Evolutionary conservation across 495 filamentous ascomycete species (phyloP), one percentile per base, ranked within the genome.

Genomic region (Neurospora sublineolata): DNA sequence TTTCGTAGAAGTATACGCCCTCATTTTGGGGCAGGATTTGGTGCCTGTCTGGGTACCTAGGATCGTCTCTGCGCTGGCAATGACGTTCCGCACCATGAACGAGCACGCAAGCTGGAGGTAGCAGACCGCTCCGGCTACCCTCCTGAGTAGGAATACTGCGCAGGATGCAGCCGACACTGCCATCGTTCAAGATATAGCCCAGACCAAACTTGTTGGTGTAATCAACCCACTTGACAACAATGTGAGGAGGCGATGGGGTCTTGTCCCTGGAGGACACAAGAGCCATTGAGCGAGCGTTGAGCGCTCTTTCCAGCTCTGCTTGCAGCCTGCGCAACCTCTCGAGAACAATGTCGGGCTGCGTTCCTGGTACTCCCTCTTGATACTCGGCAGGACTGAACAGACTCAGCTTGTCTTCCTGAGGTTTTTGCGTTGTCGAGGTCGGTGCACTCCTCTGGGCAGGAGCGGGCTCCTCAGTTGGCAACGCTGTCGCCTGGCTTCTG

Each of bases 201-300:
- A 94, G 85, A 1, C 93, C 93, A 76, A 93, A 94, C 74, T 93
- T 92, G 79, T 95, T 95, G 36, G 93, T 93, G 75, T 95, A 97
- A 75, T 97, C 93, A n/a, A 97, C 93, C 93, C 93, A 97, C 77
- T 94, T 95, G 30, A 93, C 90, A 30, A 97, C 91, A 37, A 90
- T 84, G 38, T 84, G 83, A 7, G 85, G 84, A 20, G 79, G 79
- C 0, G 83, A 72, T 33, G 83, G 80, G 4, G 81, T 77, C 40
- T 78, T 78, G 36, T 79, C 76, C 73, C 83, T 82, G 10, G 82
- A 69, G 2, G 82, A 81, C 5, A 85, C 72, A 27, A 86, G 79
- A 1, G 83, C 84, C 80, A 84, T 86, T 10, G 85, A 84, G 37
- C 85, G 82, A 41, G 84, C 78, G 68, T 88, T 87, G 4, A 88